Evolutionary conservation across 1,284 basidiomycete species (phyloP).

Genomic region (Trichosporon ovoides): DNA sequence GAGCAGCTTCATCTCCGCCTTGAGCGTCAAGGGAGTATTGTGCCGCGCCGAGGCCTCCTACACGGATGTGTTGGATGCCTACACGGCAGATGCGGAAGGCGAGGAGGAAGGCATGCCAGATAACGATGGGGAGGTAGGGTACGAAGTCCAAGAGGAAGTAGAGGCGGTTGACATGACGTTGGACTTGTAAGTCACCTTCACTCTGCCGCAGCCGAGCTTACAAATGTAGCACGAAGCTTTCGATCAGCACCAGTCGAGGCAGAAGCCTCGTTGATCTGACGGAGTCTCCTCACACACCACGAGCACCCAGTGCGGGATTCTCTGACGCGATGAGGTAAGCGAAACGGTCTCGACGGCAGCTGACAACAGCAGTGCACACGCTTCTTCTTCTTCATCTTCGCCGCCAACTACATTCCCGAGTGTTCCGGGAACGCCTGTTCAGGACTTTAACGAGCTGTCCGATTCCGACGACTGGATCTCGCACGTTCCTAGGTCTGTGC

Average conservation of each 20-base stretch:
- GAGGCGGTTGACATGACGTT: not conserved
- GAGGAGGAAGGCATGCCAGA: not conserved
- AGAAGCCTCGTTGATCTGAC: not conserved
- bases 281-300: not conserved
- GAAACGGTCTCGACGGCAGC: not conserved
- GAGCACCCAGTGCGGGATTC: not conserved
- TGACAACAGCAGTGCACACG: not conserved
- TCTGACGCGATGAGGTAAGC: not conserved
- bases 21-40: not conserved
- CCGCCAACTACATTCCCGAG: not conserved
- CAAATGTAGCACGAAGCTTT: not conserved
- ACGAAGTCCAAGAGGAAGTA: not conserved
- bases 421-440: not conserved
- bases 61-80: conserved; percentile 5
- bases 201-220: not conserved
- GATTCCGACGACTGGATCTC: not conserved
- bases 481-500: not conserved
- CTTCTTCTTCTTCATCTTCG: not conserved
- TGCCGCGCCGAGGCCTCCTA: conserved; percentile 1
- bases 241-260: not conserved
- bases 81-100: not conserved
- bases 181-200: not conserved
- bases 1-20: not conserved
- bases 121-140: not conserved
- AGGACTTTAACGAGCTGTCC: not conserved